Evolutionary conservation across 2,329 filamentous ascomycete genomes (phyloP).

Genomic region (Ophiostoma piceae): DNA sequence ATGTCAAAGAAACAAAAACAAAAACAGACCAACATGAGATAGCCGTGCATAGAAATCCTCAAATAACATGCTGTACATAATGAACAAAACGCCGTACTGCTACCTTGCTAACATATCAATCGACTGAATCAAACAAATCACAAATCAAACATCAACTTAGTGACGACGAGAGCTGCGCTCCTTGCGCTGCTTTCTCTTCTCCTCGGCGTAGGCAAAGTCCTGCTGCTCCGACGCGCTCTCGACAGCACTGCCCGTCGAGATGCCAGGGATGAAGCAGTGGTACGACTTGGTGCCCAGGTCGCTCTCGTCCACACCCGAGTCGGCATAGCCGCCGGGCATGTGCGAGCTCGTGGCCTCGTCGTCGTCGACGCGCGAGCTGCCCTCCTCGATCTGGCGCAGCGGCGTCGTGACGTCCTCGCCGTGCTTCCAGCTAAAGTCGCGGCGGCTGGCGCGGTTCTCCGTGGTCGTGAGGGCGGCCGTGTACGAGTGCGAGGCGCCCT

Average conservation of each 20-base stretch:
- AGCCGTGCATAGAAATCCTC: background rate
- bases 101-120: background rate
- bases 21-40: background rate
- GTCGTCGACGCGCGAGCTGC: slow-evolving; percentile 31
- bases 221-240: slow-evolving; percentile 31
- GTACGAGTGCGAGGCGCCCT: slow-evolving; percentile 30
- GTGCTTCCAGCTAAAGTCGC: slow-evolving; percentile 52
- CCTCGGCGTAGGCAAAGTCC: slow-evolving; percentile 39
- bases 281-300: slow-evolving; percentile 56
- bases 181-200: slow-evolving; percentile 41
- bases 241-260: slow-evolving; percentile 35
- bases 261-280: slow-evolving; percentile 50
- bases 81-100: background rate
- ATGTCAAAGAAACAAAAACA: background rate
- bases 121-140: background rate
- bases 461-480: background rate
- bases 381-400: slow-evolving; percentile 33
- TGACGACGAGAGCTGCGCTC: slow-evolving; percentile 27
- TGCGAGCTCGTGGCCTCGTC: slow-evolving; percentile 31
- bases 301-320: slow-evolving; percentile 33
- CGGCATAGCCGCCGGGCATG: slow-evolving; percentile 36
- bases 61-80: background rate
- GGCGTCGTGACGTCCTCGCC: slow-evolving; percentile 34
- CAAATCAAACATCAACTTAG: background rate
- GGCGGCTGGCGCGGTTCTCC: slow-evolving; percentile 30